These are phyloP conservation scores for Sporothrix euskadiensis DNA, from an alignment of 2,329 filamentous ascomycete species.

Conservation along the genomic window DNA sequence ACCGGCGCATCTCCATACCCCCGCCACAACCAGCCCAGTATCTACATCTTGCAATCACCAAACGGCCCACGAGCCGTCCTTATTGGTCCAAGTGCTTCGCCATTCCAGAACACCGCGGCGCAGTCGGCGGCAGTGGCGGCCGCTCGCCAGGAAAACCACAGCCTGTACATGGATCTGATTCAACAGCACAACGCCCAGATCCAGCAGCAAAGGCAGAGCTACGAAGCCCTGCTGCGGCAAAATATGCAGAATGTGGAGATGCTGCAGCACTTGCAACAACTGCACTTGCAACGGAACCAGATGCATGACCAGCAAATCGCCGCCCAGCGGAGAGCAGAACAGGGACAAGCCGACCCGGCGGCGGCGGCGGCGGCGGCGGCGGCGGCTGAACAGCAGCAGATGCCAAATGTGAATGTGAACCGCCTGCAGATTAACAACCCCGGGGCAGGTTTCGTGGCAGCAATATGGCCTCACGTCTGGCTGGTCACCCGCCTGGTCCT, in stretches of 20 bases:
- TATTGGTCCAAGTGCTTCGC: constrained; percentile 37
- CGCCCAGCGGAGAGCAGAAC: neutral
- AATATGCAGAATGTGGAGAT: constrained; percentile 23
- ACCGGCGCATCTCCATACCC: neutral
- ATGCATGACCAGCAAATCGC: constrained; percentile 12
- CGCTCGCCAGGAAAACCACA: constrained; percentile 5
- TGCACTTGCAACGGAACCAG: constrained; percentile 33
- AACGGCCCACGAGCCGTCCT: constrained; percentile 60
- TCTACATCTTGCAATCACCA: constrained; percentile 63
- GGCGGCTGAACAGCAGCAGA: neutral
- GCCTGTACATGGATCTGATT: neutral
- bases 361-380: neutral
- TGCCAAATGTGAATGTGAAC: neutral
- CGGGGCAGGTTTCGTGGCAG: constrained; percentile 43
- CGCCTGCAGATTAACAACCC: constrained; percentile 45
- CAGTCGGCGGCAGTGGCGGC: neutral
- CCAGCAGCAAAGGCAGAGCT: constrained; percentile 25
- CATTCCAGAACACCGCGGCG: constrained; percentile 43
- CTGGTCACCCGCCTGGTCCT: constrained; percentile 57
- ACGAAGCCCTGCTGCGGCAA: constrained; percentile 14
- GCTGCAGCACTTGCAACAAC: constrained; percentile 29
- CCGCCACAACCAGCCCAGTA: constrained; percentile 43
- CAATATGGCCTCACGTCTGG: constrained; percentile 64
- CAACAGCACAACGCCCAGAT: constrained; percentile 14
- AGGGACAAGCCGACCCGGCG: neutral